Conservation (phyloP, 176 grass and related monocot species). For the Eragrostis nindensis region DNA sequence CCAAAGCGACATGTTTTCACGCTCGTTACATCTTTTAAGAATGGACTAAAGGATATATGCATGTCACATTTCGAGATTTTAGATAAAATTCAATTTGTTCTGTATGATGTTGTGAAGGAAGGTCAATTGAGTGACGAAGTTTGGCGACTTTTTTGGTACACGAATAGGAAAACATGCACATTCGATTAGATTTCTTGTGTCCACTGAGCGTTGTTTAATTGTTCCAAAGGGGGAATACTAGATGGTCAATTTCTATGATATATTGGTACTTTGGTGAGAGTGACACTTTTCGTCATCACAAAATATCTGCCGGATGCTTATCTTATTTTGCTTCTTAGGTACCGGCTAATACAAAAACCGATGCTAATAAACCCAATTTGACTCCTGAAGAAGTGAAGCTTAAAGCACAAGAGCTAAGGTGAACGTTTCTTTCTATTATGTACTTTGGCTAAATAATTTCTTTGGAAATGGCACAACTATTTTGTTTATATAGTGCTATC, state of each 20-base stretch:
- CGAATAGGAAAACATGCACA: background rate
- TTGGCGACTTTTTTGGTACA: constrained; percentile 11
- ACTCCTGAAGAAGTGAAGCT: constrained; percentile 91
- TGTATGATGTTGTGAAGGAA: background rate
- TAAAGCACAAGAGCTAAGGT: constrained; percentile 93
- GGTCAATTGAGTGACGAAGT: constrained; percentile 7
- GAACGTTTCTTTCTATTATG: constrained; percentile 34
- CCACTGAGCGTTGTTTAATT: constrained; percentile 5
- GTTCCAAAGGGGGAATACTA: background rate
- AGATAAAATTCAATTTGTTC: background rate
- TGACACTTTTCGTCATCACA: background rate
- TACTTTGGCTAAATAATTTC: background rate
- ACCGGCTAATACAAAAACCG: constrained; percentile 47
- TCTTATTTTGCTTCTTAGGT: constrained; percentile 49
- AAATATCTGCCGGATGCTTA: constrained; percentile 21
- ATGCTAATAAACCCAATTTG: constrained; percentile 61
- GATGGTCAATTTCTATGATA: background rate
- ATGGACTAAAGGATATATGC: background rate
- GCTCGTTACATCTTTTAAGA: background rate
- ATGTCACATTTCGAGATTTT: background rate
- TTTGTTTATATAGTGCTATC: constrained; percentile 22
- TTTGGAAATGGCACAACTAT: background rate
- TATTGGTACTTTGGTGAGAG: background rate
- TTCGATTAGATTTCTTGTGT: background rate
- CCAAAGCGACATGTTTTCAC: background rate